These are phyloP conservation scores for Magnaporthiopsis incrustans DNA, from an alignment of 2,329 filamentous ascomycete species.

Conservation along the genomic window DNA sequence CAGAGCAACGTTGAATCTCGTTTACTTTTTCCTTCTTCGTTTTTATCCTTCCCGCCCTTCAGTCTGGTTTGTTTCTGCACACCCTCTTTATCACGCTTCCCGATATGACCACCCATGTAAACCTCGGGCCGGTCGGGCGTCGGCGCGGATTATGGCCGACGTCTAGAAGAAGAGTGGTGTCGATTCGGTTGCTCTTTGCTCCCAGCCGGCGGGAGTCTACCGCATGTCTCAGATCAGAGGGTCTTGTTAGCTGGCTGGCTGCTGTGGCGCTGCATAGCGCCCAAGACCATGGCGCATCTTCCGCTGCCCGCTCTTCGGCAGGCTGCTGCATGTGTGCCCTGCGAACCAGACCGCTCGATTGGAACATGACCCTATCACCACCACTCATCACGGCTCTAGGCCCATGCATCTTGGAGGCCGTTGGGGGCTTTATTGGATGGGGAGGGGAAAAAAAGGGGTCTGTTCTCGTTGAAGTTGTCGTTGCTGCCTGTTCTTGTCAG, in stretches of 20 bases:
- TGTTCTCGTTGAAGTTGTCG: background rate
- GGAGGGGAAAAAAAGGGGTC: too few species aligned
- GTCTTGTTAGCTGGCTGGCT: background rate
- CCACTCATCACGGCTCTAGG: background rate
- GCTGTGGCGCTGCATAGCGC: background rate
- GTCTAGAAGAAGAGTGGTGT: background rate
- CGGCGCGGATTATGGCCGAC: too few species aligned
- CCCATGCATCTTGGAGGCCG: background rate
- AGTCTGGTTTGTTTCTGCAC: background rate
- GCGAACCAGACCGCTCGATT: background rate
- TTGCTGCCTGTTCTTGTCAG: background rate
- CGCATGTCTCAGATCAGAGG: background rate
- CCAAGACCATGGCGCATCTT: background rate
- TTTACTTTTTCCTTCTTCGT: background rate
- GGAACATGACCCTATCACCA: background rate
- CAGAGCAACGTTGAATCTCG: background rate
- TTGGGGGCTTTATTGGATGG: background rate
- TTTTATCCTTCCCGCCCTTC: background rate
- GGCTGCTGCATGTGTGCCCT: background rate
- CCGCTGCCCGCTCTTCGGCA: background rate
- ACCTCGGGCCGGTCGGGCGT: background rate
- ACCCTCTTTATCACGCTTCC: background rate
- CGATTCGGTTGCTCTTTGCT: background rate
- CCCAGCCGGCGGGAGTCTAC: background rate
- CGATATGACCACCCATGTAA: too few species aligned